Evolutionary conservation across 768 basidiomycete species (phyloP), one percentile per base, ranked within the genome.

Genomic region (Collybiopsis confluens): DNA sequence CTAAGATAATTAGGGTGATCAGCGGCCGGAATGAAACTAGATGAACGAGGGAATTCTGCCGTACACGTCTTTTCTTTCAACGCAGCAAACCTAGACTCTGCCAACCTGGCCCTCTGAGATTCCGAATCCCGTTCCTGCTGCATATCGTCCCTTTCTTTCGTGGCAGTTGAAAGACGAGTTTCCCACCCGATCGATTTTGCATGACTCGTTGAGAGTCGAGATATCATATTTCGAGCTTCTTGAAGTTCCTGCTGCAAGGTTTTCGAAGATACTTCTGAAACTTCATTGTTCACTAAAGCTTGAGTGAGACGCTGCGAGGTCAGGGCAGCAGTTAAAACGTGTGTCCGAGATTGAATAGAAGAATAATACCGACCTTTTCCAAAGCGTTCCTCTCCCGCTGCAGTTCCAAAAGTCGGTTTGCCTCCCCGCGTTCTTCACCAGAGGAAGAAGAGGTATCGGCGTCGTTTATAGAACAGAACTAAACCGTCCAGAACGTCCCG

Each of bases 111-210:
- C 40, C 85, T 73, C 55, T 86, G 82, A 9, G 77, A 69, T 58
- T 91, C 88, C 48, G 76, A 76, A 52, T 90, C 86, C 23, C 86
- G 74, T 64, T 95, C 92, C 67, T 93, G 90, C 56, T 81, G 85
- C 68, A 89, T 77, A 64, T 95, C 92, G 37, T 93, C 90, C 60
- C 81, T 80, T 66, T 92, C 88, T 62, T 85, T 85, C 49, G 84
- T 71, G n/a, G 81, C 80, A 11, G 74, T 68, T 11, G 79, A 77
- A 27, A 94, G 66, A 10, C 81, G 81, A 8, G 79, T 73, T 60
- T 93, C 86, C 75, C 84, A 81, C 13, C 87, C 88, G 15, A 83
- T 73, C 15, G 86, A 80, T 45, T 85, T 82, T 28, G 83, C 87
- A 51, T 86, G 79, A 60, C 87, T 83, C 13, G 81, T 77, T 15